These are phyloP conservation scores for Gossypium longicalyx DNA, from an alignment of 345 rosid genomes.

Conservation along the genomic window DNA sequence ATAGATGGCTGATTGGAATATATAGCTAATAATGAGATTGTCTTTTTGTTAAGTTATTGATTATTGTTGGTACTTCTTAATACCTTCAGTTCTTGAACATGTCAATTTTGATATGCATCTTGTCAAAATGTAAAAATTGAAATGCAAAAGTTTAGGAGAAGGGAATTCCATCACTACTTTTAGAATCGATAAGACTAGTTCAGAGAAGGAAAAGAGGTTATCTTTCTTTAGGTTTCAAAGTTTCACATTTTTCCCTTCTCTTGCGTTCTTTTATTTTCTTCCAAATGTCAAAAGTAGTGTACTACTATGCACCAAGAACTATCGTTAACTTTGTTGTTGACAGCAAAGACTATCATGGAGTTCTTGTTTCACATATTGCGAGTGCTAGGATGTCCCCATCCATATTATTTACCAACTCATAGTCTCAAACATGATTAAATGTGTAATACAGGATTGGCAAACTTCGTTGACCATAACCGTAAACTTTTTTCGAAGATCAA, in stretches of 20 bases:
- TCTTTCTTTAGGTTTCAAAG: neutral
- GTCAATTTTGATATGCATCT: neutral
- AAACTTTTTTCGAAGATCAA: conserved; percentile 57
- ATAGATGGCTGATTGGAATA: neutral
- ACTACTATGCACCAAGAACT: neutral
- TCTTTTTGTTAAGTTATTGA: neutral
- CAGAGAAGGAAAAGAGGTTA: neutral
- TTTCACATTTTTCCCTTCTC: neutral
- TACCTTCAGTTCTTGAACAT: neutral
- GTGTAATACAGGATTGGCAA: conserved; percentile 52
- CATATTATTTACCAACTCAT: neutral
- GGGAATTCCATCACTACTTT: conserved; percentile 1
- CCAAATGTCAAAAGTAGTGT: neutral
- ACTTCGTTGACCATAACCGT: conserved; percentile 67
- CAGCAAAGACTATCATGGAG: neutral
- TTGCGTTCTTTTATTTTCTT: neutral
- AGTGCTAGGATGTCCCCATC: neutral
- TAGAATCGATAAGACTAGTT: neutral
- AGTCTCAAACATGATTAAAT: conserved; percentile 13
- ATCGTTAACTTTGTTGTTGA: neutral
- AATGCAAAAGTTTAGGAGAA: neutral
- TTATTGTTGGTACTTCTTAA: neutral
- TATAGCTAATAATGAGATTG: neutral
- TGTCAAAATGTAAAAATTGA: neutral
- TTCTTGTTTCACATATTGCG: neutral